phyloP scores from a whole-genome alignment of 306 rosid species.

The Quercus ilex region DNA sequence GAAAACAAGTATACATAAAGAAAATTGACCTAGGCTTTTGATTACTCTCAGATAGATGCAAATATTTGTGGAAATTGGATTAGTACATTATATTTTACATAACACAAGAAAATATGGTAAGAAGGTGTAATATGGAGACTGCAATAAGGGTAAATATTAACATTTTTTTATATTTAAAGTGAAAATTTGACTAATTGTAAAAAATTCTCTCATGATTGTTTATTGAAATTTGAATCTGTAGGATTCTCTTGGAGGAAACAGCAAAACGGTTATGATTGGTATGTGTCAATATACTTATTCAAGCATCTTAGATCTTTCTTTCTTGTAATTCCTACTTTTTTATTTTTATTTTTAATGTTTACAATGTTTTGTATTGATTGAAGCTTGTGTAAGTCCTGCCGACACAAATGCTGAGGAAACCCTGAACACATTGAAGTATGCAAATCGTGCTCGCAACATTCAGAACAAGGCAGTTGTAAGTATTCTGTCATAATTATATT shows the following conservation, averaged over 20 bases:
- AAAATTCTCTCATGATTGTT: conserved; percentile 11
- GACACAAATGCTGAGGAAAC: conserved; percentile 98
- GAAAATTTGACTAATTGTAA: neutral
- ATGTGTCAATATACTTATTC: conserved; percentile 17
- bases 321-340: neutral
- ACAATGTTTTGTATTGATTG: conserved; percentile 13
- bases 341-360: neutral
- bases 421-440: conserved; percentile 91
- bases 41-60: neutral
- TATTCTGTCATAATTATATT: neutral
- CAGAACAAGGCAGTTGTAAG: conserved; percentile 97
- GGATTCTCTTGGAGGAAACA: conserved; percentile 99
- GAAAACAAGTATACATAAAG: neutral
- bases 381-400: conserved; percentile 99
- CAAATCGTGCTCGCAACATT: conserved; percentile 97
- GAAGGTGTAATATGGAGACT: neutral
- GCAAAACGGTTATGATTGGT: conserved; percentile 99
- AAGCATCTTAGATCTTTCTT: neutral
- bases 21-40: neutral
- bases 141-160: neutral
- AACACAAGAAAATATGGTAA: neutral
- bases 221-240: conserved; percentile 33
- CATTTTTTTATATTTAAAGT: neutral
- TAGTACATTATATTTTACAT: neutral
- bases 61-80: neutral